Percentiles rank a stretch among this genome's conserved stretches.
Conservation (phyloP, 345 rosid species). For the Diplotaxis tenuifolia region DNA sequence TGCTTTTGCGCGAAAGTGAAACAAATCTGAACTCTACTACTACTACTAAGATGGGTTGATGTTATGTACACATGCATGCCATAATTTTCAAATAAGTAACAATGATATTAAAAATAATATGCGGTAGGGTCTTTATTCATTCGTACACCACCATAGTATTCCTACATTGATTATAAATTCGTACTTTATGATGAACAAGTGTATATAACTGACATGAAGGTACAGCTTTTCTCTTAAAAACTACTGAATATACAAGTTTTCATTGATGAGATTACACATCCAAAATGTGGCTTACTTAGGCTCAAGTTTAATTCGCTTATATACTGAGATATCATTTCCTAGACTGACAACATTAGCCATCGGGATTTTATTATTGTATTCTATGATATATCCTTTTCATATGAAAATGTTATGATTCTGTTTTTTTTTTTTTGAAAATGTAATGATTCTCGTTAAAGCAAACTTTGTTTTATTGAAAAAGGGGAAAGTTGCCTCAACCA, state of each 20-base stretch:
- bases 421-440: conserved; percentile 30
- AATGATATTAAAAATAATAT: conserved; percentile 12
- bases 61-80: conserved; percentile 32
- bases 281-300: conserved; percentile 7
- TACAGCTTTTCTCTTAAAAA: not conserved
- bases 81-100: not conserved
- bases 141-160: conserved; percentile 31
- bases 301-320: not conserved
- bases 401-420: conserved; percentile 33
- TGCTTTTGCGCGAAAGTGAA: conserved; percentile 40
- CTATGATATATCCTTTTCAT: conserved; percentile 8
- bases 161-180: conserved; percentile 21
- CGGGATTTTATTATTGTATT: conserved; percentile 2
- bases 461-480: conserved; percentile 34
- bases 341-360: conserved; percentile 19
- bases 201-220: not conserved
- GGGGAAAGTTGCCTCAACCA: conserved; percentile 38
- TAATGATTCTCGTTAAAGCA: conserved; percentile 35
- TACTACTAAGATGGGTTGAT: conserved; percentile 37
- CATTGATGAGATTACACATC: not conserved
- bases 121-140: conserved; percentile 33
- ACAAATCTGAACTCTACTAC: conserved; percentile 28
- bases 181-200: conserved; percentile 12
- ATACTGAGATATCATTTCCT: not conserved
- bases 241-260: not conserved